Evolutionary conservation across 768 basidiomycete species (phyloP), one percentile per base, ranked within the genome.

Genomic region (Tulasnella sp.): DNA sequence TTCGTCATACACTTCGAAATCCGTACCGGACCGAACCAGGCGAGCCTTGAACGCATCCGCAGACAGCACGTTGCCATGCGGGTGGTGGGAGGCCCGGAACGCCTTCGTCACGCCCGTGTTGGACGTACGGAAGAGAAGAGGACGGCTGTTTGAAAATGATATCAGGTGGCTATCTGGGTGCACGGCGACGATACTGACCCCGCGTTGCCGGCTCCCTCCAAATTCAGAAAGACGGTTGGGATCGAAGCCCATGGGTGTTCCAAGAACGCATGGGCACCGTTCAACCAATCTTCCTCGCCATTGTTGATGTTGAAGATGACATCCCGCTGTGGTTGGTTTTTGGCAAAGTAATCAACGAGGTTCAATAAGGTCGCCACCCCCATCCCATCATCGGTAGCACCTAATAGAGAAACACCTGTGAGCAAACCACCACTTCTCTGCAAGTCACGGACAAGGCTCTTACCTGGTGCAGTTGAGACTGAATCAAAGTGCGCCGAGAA

Each of bases 271-370:
- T 81, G 80, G 6, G 86, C 82, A 21, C 87, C 87, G 59, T 82
- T 75, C 61, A 89, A 66, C 32, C 80, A 77, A 65, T 86, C 80
- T 63, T 91, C 87, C 65, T 90, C 88, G 1, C 83, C 87, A 59
- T 90, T 89, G 67, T 91, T 91, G 66, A 87, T 76, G 63, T 89
- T 86, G 72, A 90, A 87, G 3, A 91, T 68, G 5, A 82, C 81
- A 0, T 84, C 84, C 36, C 80, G 73, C 39, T 70, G 68, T 1
- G 77, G 77, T 6, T 74, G 70, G 37, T 80, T 71, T 55, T 69
- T 67, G 6, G 69, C 64, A 31, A 72, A 65, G 61, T 79, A 76
- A 37, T 79, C 69, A 34, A 85, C 70, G 62, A 90, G 73, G 57
- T 84, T 81, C 23, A 88, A 66, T 1, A 85, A 68, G 0, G 81